These are phyloP conservation scores for Termitomyces sp. DNA, from an alignment of 768 basidiomycete species.

Conservation along the genomic window DNA sequence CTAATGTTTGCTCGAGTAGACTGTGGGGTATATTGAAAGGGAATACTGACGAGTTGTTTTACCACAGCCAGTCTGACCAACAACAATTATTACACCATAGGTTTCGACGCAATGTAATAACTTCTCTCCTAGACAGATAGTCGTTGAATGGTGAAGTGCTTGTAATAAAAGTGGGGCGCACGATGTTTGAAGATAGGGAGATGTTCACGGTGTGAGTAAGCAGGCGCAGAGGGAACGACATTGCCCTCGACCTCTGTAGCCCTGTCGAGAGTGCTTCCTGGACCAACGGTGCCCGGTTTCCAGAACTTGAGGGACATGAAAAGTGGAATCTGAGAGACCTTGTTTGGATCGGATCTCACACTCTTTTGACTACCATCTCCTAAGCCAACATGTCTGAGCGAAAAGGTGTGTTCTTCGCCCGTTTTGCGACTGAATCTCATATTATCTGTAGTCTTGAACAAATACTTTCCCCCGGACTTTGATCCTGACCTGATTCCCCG, in stretches of 20 bases:
- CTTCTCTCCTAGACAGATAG: conserved; percentile 53
- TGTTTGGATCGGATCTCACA: conserved; percentile 12
- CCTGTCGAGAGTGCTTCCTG: conserved; percentile 87
- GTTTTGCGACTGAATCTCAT: not conserved
- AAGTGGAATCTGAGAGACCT: not conserved
- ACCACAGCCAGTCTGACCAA: conserved; percentile 95
- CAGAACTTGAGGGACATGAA: conserved; percentile 70
- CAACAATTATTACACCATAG: conserved; percentile 80
- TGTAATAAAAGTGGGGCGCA: conserved; percentile 28
- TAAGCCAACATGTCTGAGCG: conserved; percentile 70
- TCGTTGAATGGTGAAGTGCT: not conserved
- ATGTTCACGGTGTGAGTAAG: conserved; percentile 64
- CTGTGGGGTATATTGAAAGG: conserved; percentile 1
- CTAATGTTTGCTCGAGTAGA: conserved; percentile 36
- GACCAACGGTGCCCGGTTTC: conserved; percentile 84
- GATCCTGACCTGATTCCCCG: conserved; percentile 96
- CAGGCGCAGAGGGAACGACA: conserved; percentile 62
- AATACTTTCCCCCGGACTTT: conserved; percentile 97
- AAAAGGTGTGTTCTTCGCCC: conserved; percentile 48
- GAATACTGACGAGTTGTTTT: conserved; percentile 87
- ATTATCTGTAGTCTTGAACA: conserved; percentile 70
- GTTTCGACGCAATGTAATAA: conserved; percentile 83
- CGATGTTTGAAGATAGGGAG: conserved; percentile 92
- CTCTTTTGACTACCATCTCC: conserved; percentile 6
- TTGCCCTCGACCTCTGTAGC: conserved; percentile 72